Evolutionary conservation across 2,329 filamentous ascomycete genomes (phyloP).

Genomic region (Colletotrichum sansevieriae): DNA sequence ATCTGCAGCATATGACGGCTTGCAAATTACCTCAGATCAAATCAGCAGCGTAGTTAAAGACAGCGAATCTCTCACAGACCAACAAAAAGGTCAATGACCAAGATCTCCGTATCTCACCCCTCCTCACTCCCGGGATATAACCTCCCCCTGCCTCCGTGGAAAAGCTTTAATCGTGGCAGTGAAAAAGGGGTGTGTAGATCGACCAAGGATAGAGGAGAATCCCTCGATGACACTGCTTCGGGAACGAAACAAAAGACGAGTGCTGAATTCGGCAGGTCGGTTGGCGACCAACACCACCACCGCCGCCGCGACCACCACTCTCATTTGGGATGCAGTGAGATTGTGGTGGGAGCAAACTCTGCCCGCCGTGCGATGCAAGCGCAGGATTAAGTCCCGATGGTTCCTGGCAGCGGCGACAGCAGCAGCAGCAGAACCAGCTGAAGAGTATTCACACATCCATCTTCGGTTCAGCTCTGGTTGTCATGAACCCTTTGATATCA

Average conservation of each 20-base stretch:
- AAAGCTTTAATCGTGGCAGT: not conserved
- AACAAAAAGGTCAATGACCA: not conserved
- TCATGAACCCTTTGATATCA: not conserved
- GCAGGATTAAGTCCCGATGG: conserved; percentile 10
- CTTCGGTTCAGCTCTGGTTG: not conserved
- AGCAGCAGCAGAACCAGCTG: not conserved
- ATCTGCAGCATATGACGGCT: too few species aligned
- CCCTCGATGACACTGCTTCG: not conserved
- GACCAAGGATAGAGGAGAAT: too few species aligned
- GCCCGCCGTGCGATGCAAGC: conserved; percentile 2
- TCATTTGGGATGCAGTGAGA: not conserved
- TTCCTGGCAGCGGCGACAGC: conserved; percentile 18
- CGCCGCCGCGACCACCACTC: not conserved
- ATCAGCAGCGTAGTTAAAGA: too few species aligned
- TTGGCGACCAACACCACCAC: not conserved
- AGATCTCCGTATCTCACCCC: conserved; percentile 1
- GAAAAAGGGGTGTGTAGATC: too few species aligned
- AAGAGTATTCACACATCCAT: not conserved
- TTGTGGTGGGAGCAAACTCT: conserved; percentile 11
- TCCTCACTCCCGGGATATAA: not conserved
- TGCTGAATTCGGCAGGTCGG: conserved; percentile 1
- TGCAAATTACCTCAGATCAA: too few species aligned
- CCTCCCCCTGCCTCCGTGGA: conserved; percentile 1
- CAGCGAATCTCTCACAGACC: too few species aligned
- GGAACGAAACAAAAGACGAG: not conserved